Conservation (phyloP, 768 basidiomycete genomes). For the Trametes gibbosa region DNA sequence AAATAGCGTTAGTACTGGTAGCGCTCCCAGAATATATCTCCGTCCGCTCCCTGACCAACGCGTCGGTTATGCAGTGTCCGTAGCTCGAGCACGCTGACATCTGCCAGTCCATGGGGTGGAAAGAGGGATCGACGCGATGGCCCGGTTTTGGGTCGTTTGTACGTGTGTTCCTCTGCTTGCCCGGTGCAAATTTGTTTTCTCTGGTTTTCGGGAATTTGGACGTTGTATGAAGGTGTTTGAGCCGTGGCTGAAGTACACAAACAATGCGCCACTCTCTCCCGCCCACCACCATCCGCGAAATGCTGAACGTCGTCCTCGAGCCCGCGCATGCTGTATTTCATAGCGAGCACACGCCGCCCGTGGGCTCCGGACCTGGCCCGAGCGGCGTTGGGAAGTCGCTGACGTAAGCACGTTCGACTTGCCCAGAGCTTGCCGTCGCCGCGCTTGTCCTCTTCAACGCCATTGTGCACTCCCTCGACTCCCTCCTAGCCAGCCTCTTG, state of each 20-base stretch:
- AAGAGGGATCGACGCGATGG: conserved; percentile 11
- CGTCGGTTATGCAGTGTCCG: background rate
- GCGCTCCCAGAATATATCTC: background rate
- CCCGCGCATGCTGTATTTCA: background rate
- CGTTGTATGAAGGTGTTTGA: conserved; percentile 63
- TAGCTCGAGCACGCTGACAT: background rate
- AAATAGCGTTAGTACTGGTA: background rate
- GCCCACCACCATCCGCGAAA: conserved; percentile 6
- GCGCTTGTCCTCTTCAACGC: conserved; percentile 21
- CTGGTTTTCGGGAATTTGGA: conserved; percentile 74
- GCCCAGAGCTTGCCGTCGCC: conserved; percentile 28
- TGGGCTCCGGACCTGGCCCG: conserved; percentile 20
- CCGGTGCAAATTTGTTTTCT: conserved; percentile 60
- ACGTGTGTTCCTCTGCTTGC: conserved; percentile 35
- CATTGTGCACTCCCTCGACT: conserved; percentile 13
- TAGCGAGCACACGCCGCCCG: background rate
- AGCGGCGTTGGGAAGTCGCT: conserved; percentile 29
- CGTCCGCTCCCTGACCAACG: background rate
- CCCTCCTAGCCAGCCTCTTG: background rate
- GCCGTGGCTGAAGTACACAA: conserved; percentile 38
- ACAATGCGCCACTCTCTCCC: conserved; percentile 27
- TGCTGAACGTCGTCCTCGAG: conserved; percentile 9
- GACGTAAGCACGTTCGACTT: conserved; percentile 29
- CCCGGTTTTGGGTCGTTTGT: conserved; percentile 29
- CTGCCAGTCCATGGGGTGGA: background rate